phyloP scores from a whole-genome alignment of 2,329 filamentous ascomycete species.

The Diaporthe nobilis region DNA sequence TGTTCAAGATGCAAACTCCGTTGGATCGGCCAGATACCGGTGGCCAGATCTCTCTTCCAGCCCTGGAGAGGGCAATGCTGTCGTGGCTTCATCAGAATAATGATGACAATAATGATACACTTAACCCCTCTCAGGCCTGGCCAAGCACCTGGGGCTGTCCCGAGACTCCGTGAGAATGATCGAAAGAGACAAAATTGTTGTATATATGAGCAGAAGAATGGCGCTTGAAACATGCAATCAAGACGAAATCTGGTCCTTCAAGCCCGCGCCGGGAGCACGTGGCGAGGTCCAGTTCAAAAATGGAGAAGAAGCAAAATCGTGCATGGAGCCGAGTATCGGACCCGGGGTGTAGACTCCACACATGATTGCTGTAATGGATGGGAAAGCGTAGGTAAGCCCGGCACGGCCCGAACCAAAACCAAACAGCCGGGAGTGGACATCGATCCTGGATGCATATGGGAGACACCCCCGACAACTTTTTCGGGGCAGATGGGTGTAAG shows the following conservation, averaged over 20 bases:
- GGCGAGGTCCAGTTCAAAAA: neutral
- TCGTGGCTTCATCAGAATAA: conserved; percentile 33
- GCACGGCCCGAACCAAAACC: conserved; percentile 14
- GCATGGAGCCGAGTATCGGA: conserved; percentile 3
- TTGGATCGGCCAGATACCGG: conserved; percentile 13
- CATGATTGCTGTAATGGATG: neutral
- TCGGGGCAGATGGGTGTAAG: neutral
- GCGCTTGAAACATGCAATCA: neutral
- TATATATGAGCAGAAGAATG: conserved; percentile 6
- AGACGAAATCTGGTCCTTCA: neutral
- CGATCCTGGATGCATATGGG: neutral
- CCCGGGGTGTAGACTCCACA: conserved; percentile 12
- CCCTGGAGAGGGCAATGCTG: conserved; percentile 32
- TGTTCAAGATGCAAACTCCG: conserved; percentile 23
- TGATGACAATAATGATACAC: conserved; percentile 26
- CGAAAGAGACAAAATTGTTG: conserved; percentile 1
- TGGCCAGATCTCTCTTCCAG: conserved; percentile 9
- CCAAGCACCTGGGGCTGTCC: neutral
- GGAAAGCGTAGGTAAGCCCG: neutral
- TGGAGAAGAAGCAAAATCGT: neutral
- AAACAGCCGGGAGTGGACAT: neutral
- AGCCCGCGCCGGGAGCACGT: neutral
- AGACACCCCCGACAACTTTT: neutral
- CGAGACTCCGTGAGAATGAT: conserved; percentile 9
- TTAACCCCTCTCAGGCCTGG: neutral